These are phyloP conservation scores for Penicillium odoratum DNA, from an alignment of 495 filamentous ascomycete species.

Conservation along the genomic window DNA sequence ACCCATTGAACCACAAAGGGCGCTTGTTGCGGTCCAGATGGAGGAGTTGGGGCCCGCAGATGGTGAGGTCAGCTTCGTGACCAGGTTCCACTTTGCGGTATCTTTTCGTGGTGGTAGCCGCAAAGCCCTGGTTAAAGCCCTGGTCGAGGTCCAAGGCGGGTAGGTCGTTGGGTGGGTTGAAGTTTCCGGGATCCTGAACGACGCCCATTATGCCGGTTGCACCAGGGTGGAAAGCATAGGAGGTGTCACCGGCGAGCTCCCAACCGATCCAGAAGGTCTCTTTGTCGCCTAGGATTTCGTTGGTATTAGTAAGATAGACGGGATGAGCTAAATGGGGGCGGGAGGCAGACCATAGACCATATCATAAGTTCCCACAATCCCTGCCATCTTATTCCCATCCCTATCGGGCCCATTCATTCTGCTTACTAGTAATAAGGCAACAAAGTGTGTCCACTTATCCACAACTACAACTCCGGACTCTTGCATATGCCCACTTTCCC, in stretches of 20 bases:
- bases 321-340: not conserved
- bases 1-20: slow-evolving; percentile 37
- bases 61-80: slow-evolving; percentile 10
- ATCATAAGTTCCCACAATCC: slow-evolving; percentile 23
- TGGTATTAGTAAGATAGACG: no score
- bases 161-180: no score
- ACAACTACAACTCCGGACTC: slow-evolving; percentile 33
- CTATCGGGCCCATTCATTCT: slow-evolving; percentile 33
- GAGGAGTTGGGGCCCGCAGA: slow-evolving; percentile 30
- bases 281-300: slow-evolving; percentile 22
- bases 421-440: slow-evolving; percentile 26
- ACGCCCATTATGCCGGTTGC: slow-evolving; percentile 21
- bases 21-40: slow-evolving; percentile 24
- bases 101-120: not conserved
- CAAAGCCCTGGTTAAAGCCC: not conserved
- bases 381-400: slow-evolving; percentile 18
- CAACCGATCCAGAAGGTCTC: slow-evolving; percentile 32
- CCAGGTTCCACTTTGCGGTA: not conserved
- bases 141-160: no score
- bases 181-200: not conserved
- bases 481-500: slow-evolving; percentile 30
- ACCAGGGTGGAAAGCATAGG: slow-evolving; percentile 28
- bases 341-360: slow-evolving; percentile 30
- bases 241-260: slow-evolving; percentile 25
- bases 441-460: slow-evolving; percentile 29